These are phyloP conservation scores for Fimicolochytrium jonesii DNA, from an alignment of 192 early-diverging fungal genomes.

Conservation along the genomic window DNA sequence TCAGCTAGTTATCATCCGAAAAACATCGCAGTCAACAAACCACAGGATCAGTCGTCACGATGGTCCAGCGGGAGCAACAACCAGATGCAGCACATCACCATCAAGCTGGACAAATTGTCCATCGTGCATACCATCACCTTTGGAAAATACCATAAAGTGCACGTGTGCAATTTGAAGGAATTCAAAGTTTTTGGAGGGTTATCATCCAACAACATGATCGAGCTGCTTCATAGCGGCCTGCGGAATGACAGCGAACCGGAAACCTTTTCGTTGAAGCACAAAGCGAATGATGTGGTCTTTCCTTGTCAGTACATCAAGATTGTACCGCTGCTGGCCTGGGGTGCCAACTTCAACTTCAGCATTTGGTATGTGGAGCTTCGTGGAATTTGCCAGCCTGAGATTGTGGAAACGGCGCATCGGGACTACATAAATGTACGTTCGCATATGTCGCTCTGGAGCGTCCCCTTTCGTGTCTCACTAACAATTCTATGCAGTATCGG, in stretches of 20 bases:
- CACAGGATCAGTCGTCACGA: conserved; percentile 83
- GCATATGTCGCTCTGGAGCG: neutral
- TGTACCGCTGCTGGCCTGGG: conserved; percentile 83
- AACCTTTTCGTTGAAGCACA: conserved; percentile 78
- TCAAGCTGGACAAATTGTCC: conserved; percentile 79
- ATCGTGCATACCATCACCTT: conserved; percentile 87
- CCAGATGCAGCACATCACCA: conserved; percentile 87
- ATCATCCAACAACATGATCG: conserved; percentile 76
- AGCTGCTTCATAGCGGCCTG: conserved; percentile 66
- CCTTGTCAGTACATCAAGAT: conserved; percentile 94
- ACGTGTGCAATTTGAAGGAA: conserved; percentile 96
- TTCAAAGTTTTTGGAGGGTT: conserved; percentile 93
- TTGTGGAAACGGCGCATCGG: conserved; percentile 62
- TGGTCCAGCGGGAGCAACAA: conserved; percentile 87
- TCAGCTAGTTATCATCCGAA: conserved; percentile 80
- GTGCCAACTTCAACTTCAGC: conserved; percentile 91
- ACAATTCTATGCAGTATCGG: conserved; percentile 45
- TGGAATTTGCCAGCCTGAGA: conserved; percentile 64
- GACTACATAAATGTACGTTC: conserved; percentile 62
- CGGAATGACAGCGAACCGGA: conserved; percentile 72
- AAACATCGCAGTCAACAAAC: conserved; percentile 77
- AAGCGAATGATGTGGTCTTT: conserved; percentile 67
- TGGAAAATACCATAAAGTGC: conserved; percentile 90
- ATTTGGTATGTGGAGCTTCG: conserved; percentile 92
- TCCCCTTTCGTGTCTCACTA: conserved; percentile 8